Percentiles rank a stretch among this genome's conserved stretches.
phyloP scores from a whole-genome alignment of 2,329 filamentous ascomycete genomes.

The Myriosclerotinia scirpicola region DNA sequence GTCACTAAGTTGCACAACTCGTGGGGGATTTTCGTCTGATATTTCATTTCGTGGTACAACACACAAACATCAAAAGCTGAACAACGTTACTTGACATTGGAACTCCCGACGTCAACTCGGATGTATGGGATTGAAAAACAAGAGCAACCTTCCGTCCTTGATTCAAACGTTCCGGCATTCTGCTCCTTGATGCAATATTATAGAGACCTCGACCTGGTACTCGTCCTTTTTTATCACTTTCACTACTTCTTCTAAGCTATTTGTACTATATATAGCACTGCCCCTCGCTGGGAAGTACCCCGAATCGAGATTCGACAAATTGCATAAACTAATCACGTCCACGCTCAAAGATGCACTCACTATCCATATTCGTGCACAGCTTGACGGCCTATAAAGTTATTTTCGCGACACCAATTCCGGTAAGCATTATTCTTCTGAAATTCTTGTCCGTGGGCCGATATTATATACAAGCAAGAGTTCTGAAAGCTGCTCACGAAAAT shows the following conservation, averaged over 20 bases:
- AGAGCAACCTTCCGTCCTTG: not conserved
- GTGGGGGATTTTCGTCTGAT: constrained; percentile 6
- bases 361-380: not conserved
- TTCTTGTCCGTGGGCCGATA: not conserved
- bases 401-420: not conserved
- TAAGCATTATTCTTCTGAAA: not conserved
- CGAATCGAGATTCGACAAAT: not conserved
- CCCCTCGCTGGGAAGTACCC: not conserved
- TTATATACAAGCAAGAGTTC: no score
- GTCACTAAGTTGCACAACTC: not conserved
- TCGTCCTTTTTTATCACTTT: rapidly evolving
- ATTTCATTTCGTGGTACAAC: not conserved
- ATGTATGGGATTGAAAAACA: not conserved
- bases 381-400: not conserved
- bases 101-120: not conserved
- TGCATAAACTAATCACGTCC: not conserved
- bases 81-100: not conserved
- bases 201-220: not conserved
- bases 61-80: not conserved
- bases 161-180: not conserved
- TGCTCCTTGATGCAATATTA: not conserved
- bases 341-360: not conserved
- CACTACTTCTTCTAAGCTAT: not conserved
- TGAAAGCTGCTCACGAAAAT: not conserved
- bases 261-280: not conserved